Evolutionary conservation across 2,329 filamentous ascomycete species (phyloP).

Genomic region (Beauveria rudraprayagi): DNA sequence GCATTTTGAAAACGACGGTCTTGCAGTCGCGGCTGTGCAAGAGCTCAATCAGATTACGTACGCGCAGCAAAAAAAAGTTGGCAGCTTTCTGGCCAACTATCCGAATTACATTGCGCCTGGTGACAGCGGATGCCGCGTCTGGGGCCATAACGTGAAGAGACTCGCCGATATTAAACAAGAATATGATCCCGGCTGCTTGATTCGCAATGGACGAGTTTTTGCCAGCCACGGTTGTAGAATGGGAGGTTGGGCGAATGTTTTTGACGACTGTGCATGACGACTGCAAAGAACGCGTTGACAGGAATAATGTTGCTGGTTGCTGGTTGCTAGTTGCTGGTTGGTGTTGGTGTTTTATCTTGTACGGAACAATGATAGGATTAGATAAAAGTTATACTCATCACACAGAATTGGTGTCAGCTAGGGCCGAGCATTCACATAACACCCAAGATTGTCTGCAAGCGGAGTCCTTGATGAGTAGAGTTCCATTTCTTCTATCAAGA

Average conservation of each 20-base stretch:
- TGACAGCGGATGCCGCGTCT: neutral
- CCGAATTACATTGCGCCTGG: conserved; percentile 8
- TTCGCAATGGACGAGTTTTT: conserved; percentile 6
- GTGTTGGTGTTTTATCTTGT: neutral
- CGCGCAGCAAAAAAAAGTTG: neutral
- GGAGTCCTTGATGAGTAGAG: too few relatives aligned
- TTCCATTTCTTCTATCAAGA: too few relatives aligned
- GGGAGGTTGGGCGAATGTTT: conserved; percentile 9
- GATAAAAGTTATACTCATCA: neutral
- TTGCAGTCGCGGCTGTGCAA: neutral
- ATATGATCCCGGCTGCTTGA: conserved; percentile 6
- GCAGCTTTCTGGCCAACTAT: conserved; percentile 2
- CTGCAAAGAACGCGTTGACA: neutral
- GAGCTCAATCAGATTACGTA: neutral
- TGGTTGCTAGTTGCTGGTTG: neutral
- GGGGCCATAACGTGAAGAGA: conserved; percentile 3
- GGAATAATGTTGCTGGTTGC: neutral
- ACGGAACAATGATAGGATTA: neutral
- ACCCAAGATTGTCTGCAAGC: too few relatives aligned
- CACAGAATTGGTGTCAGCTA: neutral
- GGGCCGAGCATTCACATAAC: too few relatives aligned
- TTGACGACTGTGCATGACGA: neutral
- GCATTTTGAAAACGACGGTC: neutral
- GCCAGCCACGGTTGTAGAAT: neutral
- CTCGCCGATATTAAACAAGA: conserved; percentile 2